Conservation (phyloP, 805 yeast genomes). For the Wickerhamiella brachini region DNA sequence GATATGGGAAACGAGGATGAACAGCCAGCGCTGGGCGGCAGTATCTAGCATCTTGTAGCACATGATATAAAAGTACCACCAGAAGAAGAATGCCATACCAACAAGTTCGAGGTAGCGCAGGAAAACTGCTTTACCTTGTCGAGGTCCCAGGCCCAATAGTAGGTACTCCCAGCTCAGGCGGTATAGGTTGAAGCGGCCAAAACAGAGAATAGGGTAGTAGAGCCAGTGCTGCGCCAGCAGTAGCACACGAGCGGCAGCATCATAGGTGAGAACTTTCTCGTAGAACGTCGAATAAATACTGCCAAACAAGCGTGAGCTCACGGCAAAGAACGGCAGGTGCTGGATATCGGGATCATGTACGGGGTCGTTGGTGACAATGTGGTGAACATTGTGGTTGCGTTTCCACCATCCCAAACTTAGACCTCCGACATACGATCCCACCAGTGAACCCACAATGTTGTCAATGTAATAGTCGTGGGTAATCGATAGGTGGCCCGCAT, state of each 20-base stretch:
- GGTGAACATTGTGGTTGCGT: constrained; percentile 86
- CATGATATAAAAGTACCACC: constrained; percentile 67
- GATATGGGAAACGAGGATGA: constrained; percentile 58
- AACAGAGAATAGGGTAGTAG: constrained; percentile 66
- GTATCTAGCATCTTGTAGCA: constrained; percentile 40
- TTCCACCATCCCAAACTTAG: constrained; percentile 92
- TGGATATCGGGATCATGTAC: constrained; percentile 92
- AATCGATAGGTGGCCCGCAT: constrained; percentile 75
- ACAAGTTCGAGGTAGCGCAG: constrained; percentile 62
- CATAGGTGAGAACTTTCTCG: constrained; percentile 53
- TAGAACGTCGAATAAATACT: constrained; percentile 70
- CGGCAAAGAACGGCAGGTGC: constrained; percentile 84
- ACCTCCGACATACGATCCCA: constrained; percentile 80
- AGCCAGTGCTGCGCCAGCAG: constrained; percentile 54
- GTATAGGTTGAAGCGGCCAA: constrained; percentile 79
- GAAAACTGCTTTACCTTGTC: constrained; percentile 75
- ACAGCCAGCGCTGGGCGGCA: constrained; percentile 40
- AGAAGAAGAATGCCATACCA: constrained; percentile 57
- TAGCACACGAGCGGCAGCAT: constrained; percentile 41
- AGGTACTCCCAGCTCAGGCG: constrained; percentile 69
- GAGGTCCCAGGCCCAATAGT: constrained; percentile 64
- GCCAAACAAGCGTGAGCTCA: constrained; percentile 54
- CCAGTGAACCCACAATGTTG: constrained; percentile 53
- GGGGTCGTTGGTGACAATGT: constrained; percentile 81
- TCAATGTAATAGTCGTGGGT: constrained; percentile 71